Evolutionary conservation across 2,329 filamentous ascomycete species (phyloP), one percentile per base, ranked within the genome.

Genomic region (Botrytis sinoallii): DNA sequence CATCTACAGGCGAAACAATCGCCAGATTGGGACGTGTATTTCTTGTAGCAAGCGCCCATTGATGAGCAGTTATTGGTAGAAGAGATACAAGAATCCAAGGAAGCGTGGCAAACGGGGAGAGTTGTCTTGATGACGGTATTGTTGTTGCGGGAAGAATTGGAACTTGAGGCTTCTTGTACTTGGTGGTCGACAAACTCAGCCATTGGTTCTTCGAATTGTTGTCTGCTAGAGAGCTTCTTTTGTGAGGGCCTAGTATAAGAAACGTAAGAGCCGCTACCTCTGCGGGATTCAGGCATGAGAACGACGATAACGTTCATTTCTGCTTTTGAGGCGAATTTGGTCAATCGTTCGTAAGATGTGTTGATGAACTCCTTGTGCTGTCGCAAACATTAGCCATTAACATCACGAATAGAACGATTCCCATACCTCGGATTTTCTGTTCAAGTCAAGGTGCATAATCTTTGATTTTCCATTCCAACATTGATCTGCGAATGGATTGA

Each of bases 1-100:
- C 96, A 99, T 76, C 85, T 85, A 85, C 96, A 99, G 73, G 88
- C 86, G 81, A 91, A 98, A 88, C 95, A 98, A 48, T 85, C 83
- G 18, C 79, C 82, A 29, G 84, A 82, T 63, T 84, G 83, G 79
- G 83, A 81, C 60, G 83, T 84, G 76, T 88, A 94, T 80, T 91
- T 92, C 81, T 92, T 86, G 77, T 87, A 85, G 85, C 96, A 98
- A 42, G 83, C 80, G 65, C 96, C 96, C 82, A 96, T 94, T 72
- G 92, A 90, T 22, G 92, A 93, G 87, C 96, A 99, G 81, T 89
- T 90, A 78, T 89, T 88, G 3, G 96, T 99, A 59, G 85, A 85
- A 73, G 86, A 86, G 68, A 87, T 84, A 84, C 95, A 98, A 73
- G 87, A 85, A 59, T 90, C 89, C 78, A 90, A 84, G 3, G 90